Evolutionary conservation across 2,329 filamentous ascomycete genomes (phyloP).

Genomic region (Thielaviopsis euricoi): DNA sequence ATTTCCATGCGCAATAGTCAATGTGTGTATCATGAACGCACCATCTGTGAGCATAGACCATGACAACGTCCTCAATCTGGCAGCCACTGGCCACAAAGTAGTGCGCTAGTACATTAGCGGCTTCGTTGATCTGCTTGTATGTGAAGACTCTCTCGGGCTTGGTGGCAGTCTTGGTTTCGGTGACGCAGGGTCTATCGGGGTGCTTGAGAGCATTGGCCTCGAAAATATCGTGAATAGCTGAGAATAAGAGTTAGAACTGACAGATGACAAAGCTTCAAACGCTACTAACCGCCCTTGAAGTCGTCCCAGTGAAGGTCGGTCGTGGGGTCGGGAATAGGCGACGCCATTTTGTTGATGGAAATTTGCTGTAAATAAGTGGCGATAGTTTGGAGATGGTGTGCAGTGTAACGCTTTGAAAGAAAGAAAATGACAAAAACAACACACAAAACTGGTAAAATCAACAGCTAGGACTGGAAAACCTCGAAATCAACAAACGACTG

Average conservation of each 20-base stretch:
- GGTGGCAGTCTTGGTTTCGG: constrained; percentile 28
- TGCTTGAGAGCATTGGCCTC: constrained; percentile 46
- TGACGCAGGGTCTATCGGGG: constrained; percentile 41
- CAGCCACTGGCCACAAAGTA: constrained; percentile 60
- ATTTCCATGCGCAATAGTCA: background rate
- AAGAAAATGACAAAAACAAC: background rate
- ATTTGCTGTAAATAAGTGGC: too few relatives aligned
- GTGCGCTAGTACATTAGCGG: constrained; percentile 64
- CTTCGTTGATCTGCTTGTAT: constrained; percentile 75
- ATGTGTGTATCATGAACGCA: constrained; percentile 21
- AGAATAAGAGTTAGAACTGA: background rate
- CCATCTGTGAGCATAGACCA: constrained; percentile 74
- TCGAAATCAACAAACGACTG: background rate
- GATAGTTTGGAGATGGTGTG: background rate
- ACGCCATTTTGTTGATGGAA: constrained; percentile 6
- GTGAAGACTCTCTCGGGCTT: constrained; percentile 51
- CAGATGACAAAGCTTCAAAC: background rate
- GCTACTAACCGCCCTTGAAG: constrained; percentile 31
- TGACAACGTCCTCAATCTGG: constrained; percentile 70
- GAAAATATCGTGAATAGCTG: constrained; percentile 55
- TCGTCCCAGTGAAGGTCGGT: constrained; percentile 50
- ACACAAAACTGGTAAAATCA: background rate
- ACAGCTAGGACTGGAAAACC: constrained; percentile 4
- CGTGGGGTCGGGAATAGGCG: constrained; percentile 44
- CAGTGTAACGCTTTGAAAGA: background rate